These are phyloP conservation scores for Gossypium mustelinum DNA, from an alignment of 345 rosid genomes.

Conservation along the genomic window DNA sequence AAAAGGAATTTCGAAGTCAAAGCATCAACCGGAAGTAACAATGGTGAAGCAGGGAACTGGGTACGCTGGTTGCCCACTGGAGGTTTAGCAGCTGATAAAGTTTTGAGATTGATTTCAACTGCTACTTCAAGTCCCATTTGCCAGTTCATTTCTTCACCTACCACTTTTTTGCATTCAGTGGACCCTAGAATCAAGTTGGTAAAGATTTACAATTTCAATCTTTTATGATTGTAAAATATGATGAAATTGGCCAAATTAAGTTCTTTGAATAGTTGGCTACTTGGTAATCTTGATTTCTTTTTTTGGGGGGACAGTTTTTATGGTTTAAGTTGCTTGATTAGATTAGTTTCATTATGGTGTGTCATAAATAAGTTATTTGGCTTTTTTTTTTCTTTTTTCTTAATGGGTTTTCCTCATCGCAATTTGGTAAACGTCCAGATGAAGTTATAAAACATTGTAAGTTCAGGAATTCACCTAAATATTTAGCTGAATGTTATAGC, in stretches of 20 bases:
- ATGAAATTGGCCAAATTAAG: not conserved
- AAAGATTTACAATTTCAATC: conserved; percentile 9
- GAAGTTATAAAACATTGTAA: not conserved
- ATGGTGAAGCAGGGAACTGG: conserved; percentile 44
- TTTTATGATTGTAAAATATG: not conserved
- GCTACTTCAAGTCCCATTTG: conserved; percentile 86
- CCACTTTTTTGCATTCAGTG: conserved; percentile 74
- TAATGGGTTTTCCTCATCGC: not conserved
- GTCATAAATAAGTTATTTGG: not conserved
- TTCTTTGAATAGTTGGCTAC: not conserved
- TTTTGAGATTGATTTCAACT: conserved; percentile 61
- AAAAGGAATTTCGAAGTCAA: conserved; percentile 26
- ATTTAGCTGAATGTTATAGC: not conserved
- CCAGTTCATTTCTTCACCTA: conserved; percentile 79
- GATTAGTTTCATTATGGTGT: not conserved
- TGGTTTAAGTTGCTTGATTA: not conserved
- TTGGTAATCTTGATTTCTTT: not conserved
- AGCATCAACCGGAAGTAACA: conserved; percentile 33
- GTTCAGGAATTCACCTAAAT: not conserved
- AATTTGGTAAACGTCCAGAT: not conserved
- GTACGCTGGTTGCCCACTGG: conserved; percentile 55
- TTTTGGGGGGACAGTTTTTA: not conserved
- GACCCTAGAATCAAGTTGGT: conserved; percentile 91
- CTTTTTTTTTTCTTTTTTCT: not conserved
- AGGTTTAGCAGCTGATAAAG: conserved; percentile 62